Evolutionary conservation across 2,329 filamentous ascomycete species (phyloP).

Genomic region (Arthrobotrys megalospora): DNA sequence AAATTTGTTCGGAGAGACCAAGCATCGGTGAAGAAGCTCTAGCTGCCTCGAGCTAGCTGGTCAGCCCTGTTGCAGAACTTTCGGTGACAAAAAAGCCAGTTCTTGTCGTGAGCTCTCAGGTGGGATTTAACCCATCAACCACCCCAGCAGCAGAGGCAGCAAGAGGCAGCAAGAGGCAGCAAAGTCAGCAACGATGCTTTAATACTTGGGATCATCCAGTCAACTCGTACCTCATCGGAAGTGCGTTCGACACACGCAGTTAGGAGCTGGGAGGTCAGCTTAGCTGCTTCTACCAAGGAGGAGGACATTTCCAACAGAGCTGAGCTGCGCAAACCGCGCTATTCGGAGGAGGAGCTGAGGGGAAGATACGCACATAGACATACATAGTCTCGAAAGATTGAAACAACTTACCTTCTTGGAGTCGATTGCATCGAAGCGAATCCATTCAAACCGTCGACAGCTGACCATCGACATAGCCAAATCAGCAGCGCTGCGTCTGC

Average conservation of each 20-base stretch:
- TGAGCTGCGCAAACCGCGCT: slow-evolving; percentile 51
- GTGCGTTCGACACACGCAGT: slow-evolving; percentile 55
- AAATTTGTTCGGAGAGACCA: slow-evolving; percentile 27
- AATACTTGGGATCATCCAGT: slow-evolving; percentile 46
- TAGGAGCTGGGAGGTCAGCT: slow-evolving; percentile 57
- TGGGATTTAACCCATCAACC: slow-evolving; percentile 55
- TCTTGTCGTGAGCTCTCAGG: slow-evolving; percentile 38
- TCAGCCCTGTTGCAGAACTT: slow-evolving; percentile 46
- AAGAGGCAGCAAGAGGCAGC: slow-evolving; percentile 12
- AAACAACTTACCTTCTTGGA: slow-evolving; percentile 22
- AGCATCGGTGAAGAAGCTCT: slow-evolving; percentile 32
- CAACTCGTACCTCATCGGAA: slow-evolving; percentile 56
- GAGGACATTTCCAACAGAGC: slow-evolving; percentile 32
- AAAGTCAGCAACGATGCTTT: slow-evolving; percentile 45
- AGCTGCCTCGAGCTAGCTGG: slow-evolving; percentile 18
- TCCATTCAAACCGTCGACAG: slow-evolving; percentile 28
- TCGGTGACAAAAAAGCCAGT: slow-evolving; percentile 46
- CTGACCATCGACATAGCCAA: slow-evolving; percentile 30
- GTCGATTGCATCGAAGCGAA: slow-evolving; percentile 25
- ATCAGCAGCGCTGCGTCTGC: slow-evolving; percentile 26
- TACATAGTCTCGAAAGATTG: not conserved
- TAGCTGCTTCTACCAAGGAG: slow-evolving; percentile 47
- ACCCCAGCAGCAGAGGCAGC: slow-evolving; percentile 38
- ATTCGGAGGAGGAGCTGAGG: slow-evolving; percentile 56
- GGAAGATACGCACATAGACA: slow-evolving; percentile 19